Base-by-base conservation (phyloP, 805 yeast species). In the Kazachstania africana region DNA sequence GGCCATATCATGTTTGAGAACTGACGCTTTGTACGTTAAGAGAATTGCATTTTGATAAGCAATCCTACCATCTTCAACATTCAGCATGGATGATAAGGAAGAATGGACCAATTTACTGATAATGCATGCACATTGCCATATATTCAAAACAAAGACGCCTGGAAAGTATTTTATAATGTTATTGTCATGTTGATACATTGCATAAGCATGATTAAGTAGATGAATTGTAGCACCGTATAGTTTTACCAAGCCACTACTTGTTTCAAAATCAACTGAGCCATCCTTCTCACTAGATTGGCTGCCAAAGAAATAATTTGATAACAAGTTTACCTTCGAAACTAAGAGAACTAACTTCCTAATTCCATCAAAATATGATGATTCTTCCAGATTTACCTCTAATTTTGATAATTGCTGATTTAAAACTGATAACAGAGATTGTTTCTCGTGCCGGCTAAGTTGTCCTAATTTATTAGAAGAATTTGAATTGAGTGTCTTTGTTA, bases 51-150 rank as follows among this genome's bases (percentile, higher is more conserved):
- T 60, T 38, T 70, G 70, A 45, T 78, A 83, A 19, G 79, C 67
- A 33, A 66, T 69, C 48, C 73, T 76, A 6, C 95, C 96, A 0
- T 75, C 65, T 3, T 70, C 73, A 21, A 73, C 55, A 55, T 85
- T 95, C 12, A 87, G 49, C 12, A 75, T 68, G 17, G 68, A 62
- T 16, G 75, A 67, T 45, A 83, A 60, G 1, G 83, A 70, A 1
- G 95, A 83, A 49, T 85, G 87, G 6, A 73, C 68, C 29, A 88
- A 62, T 45, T 82, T 76, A 32, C 80, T 81, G 20, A 91, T 73
- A 24, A 88, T 74, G 44, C 85, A 79, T 2, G 94, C 75, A 1
- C 95, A 80, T 55, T 91, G 97, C 95, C 97, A 85, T 18, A 87
- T 70, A 29, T 78, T 75, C 38, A 84, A 63, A 2, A 85, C 72